phyloP scores from a whole-genome alignment of 1,284 basidiomycete species.

The Cryptococcus sp. region DNA sequence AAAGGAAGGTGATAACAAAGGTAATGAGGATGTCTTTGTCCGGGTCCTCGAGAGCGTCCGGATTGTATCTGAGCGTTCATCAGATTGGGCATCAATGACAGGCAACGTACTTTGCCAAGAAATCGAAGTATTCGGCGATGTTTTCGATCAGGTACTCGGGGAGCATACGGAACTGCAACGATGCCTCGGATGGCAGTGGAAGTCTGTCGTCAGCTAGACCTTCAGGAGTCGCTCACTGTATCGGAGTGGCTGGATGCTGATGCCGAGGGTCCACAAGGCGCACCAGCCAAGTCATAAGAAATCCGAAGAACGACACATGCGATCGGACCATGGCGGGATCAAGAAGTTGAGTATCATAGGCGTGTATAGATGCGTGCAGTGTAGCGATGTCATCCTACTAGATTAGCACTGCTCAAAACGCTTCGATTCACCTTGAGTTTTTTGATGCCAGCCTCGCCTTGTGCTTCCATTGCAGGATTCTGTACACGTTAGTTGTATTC shows the following conservation, averaged over 20 bases:
- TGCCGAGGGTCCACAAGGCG: constrained; percentile 85
- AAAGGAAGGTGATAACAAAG: constrained; percentile 88
- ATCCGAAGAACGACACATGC: constrained; percentile 79
- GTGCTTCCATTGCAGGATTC: constrained; percentile 58
- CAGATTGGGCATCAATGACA: neutral
- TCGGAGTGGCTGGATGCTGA: constrained; percentile 69
- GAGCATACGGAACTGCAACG: constrained; percentile 79
- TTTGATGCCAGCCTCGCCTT: constrained; percentile 61
- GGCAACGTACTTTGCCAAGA: constrained; percentile 69
- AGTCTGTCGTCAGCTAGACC: constrained; percentile 59
- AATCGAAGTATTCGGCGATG: constrained; percentile 85
- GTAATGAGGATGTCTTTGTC: constrained; percentile 86
- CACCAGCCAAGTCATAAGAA: constrained; percentile 93
- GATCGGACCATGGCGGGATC: constrained; percentile 82
- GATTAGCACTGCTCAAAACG: constrained; percentile 5
- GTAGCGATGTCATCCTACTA: constrained; percentile 65
- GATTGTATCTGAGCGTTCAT: constrained; percentile 61
- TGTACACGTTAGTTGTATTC: constrained; percentile 4
- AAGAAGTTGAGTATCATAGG: constrained; percentile 81
- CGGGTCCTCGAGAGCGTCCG: constrained; percentile 75
- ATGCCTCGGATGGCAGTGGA: constrained; percentile 82
- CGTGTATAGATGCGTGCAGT: constrained; percentile 68
- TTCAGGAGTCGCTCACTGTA: constrained; percentile 60
- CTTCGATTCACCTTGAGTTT: constrained; percentile 64
- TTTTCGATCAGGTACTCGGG: constrained; percentile 97